A percentile compares a stretch with the other conserved stretches of the same genome.
Conservation (phyloP, 495 filamentous ascomycete species). For the Echria macrotheca region DNA sequence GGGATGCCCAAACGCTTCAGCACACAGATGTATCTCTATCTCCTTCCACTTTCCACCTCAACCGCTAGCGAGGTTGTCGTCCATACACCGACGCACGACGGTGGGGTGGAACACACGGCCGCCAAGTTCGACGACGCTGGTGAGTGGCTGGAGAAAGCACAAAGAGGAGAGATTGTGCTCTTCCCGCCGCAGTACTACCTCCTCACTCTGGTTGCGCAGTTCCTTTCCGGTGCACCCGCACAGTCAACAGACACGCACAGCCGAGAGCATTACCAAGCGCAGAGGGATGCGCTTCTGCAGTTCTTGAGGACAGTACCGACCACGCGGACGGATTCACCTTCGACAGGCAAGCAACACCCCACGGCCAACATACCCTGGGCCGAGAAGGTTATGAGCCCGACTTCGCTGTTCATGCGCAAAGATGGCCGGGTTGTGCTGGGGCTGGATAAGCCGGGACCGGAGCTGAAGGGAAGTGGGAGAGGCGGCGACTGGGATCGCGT, state of each 20-base stretch:
- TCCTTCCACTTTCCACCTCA: slow-evolving; percentile 58
- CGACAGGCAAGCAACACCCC: slow-evolving; percentile 22
- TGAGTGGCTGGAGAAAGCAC: slow-evolving; percentile 62
- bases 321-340: slow-evolving; percentile 3
- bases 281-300: slow-evolving; percentile 50
- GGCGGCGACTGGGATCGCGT: slow-evolving; percentile 70
- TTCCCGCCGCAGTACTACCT: slow-evolving; percentile 90
- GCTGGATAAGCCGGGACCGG: slow-evolving; percentile 65
- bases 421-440: slow-evolving; percentile 57
- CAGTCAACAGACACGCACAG: slow-evolving; percentile 17
- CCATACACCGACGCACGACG: slow-evolving; percentile 69
- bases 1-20: slow-evolving; percentile 69
- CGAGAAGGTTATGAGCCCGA: slow-evolving; percentile 72
- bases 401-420: slow-evolving; percentile 45
- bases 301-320: slow-evolving; percentile 50
- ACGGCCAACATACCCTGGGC: slow-evolving; percentile 56
- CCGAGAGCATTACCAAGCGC: slow-evolving; percentile 44
- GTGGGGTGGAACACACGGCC: slow-evolving; percentile 77
- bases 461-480: slow-evolving; percentile 55
- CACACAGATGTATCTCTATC: slow-evolving; percentile 95
- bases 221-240: slow-evolving; percentile 40
- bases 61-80: slow-evolving; percentile 31
- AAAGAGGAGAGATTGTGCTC: slow-evolving; percentile 64
- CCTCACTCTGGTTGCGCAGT: slow-evolving; percentile 57
- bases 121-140: slow-evolving; percentile 66